A percentile compares a stretch with the other conserved stretches of the same genome.
phyloP scores from a whole-genome alignment of 164 flowering plant genomes.

The Berberis vulgaris region DNA sequence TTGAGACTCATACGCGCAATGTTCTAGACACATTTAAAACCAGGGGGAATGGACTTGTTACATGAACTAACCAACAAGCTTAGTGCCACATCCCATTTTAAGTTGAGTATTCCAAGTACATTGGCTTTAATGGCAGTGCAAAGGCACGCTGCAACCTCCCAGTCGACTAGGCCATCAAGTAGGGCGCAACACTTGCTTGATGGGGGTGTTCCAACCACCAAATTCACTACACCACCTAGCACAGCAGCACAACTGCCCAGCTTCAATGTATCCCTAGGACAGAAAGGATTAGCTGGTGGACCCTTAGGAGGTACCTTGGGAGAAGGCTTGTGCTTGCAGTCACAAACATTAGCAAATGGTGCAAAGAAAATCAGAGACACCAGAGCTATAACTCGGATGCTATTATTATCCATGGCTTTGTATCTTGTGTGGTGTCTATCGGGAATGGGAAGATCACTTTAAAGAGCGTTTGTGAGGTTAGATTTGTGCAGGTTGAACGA shows the following conservation, averaged over 20 bases:
- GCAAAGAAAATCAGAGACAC: constrained; percentile 18
- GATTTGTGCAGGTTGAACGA: not conserved
- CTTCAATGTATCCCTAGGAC: constrained; percentile 50
- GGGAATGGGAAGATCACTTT: not conserved
- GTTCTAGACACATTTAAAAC: constrained; percentile 32
- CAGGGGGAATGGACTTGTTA: constrained; percentile 34
- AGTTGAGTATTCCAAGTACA: constrained; percentile 41
- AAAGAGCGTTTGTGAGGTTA: not conserved
- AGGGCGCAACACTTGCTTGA: constrained; percentile 39
- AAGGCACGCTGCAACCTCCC: constrained; percentile 45
- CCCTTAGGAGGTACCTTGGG: constrained; percentile 15
- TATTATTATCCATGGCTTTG: not conserved
- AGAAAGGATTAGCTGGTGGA: constrained; percentile 20
- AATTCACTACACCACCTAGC: constrained; percentile 26
- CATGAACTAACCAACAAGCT: constrained; percentile 40
- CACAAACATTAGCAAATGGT: constrained; percentile 22
- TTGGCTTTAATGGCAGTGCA: constrained; percentile 56
- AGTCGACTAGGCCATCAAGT: constrained; percentile 37
- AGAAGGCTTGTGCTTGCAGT: constrained; percentile 15
- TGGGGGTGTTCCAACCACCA: constrained; percentile 24
- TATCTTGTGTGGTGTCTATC: not conserved
- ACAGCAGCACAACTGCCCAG: constrained; percentile 35
- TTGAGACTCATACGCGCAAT: too few species aligned
- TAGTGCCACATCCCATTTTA: constrained; percentile 38
- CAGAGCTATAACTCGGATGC: not conserved